These are phyloP conservation scores for Amauroascus verrucosus DNA, from an alignment of 2,329 filamentous ascomycete species.

Conservation along the genomic window DNA sequence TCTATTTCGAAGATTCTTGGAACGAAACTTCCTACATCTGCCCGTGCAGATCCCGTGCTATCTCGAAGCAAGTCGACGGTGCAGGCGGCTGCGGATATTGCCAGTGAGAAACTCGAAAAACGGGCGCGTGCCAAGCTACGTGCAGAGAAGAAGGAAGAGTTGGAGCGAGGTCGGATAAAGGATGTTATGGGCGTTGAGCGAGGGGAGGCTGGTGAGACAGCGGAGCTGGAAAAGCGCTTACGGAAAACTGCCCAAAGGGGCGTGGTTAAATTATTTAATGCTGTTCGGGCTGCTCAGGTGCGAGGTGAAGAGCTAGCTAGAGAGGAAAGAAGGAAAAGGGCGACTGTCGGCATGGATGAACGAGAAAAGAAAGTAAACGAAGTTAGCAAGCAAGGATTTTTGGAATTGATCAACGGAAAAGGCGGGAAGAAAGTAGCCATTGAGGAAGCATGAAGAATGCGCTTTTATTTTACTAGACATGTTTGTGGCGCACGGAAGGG, in stretches of 20 bases:
- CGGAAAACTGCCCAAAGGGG: conserved; percentile 83
- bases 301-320: conserved; percentile 66
- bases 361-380: conserved; percentile 84
- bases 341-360: conserved; percentile 66
- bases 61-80: conserved; percentile 68
- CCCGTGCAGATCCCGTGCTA: conserved; percentile 82
- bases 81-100: conserved; percentile 59
- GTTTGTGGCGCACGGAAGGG: conserved; percentile 36
- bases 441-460: conserved; percentile 32
- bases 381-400: conserved; percentile 93
- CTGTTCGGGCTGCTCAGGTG: conserved; percentile 83
- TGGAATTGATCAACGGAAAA: conserved; percentile 68
- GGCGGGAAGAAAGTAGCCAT: conserved; percentile 41
- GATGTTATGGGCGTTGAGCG: conserved; percentile 64
- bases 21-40: conserved; percentile 73
- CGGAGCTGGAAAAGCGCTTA: conserved; percentile 66
- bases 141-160: conserved; percentile 64
- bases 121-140: conserved; percentile 71
- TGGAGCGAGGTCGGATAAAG: conserved; percentile 78
- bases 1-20: conserved; percentile 88
- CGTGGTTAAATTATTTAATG: conserved; percentile 95
- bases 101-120: conserved; percentile 67
- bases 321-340: conserved; percentile 56
- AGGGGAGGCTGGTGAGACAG: conserved; percentile 42
- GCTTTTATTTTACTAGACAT: conserved; percentile 25